phyloP scores from a whole-genome alignment of 192 early-diverging fungal genomes.

The Backusella psychrophila region DNA sequence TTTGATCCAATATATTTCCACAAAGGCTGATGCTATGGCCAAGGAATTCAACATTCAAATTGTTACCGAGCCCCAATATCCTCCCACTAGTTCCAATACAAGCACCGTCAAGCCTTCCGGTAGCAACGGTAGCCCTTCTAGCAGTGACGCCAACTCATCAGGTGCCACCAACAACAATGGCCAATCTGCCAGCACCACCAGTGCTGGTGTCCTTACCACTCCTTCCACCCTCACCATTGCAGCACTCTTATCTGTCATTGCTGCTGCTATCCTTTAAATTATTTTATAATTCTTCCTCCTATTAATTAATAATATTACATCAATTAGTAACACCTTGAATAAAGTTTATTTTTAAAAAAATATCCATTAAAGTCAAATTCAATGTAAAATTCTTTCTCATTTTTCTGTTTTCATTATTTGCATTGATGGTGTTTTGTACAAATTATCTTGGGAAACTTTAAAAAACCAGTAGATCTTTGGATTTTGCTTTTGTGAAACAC shows the following conservation, averaged over 20 bases:
- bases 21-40: constrained; percentile 27
- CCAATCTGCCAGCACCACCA: not conserved
- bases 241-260: constrained; percentile 1
- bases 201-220: not conserved
- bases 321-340: not conserved
- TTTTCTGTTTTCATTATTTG: not conserved
- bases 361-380: not conserved
- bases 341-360: not conserved
- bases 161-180: not conserved
- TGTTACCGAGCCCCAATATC: not conserved
- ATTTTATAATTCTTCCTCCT: not conserved
- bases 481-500: not conserved
- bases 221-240: constrained; percentile 4
- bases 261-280: constrained; percentile 7
- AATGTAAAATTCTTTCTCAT: not conserved
- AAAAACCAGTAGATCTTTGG: not conserved
- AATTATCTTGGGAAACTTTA: not conserved
- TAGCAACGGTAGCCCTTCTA: not conserved
- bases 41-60: constrained; percentile 21
- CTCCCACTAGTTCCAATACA: not conserved
- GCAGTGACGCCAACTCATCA: not conserved
- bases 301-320: not conserved
- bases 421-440: not conserved
- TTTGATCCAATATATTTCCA: constrained; percentile 42
- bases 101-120: not conserved